phyloP scores from a whole-genome alignment of 1,284 basidiomycete genomes.

The Rhizoctonia solani region DNA sequence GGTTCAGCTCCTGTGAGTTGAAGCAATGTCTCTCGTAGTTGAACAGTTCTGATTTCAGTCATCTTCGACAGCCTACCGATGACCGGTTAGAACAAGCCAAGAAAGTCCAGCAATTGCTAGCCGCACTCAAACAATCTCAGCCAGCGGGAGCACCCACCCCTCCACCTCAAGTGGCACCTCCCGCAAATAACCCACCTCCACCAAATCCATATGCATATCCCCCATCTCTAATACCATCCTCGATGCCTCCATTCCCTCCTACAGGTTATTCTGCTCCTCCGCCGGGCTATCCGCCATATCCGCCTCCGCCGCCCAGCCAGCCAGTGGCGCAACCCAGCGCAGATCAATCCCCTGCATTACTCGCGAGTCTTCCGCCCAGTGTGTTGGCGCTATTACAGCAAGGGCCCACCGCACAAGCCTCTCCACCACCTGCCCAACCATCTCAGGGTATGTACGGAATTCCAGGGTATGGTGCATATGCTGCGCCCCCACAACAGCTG shows the following conservation, averaged over 20 bases:
- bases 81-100: slow-evolving; percentile 80
- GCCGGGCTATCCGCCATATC: slow-evolving; percentile 30
- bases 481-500: neutral
- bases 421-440: slow-evolving; percentile 43
- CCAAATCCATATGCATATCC: slow-evolving; percentile 30
- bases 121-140: slow-evolving; percentile 42
- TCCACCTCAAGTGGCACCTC: slow-evolving; percentile 48
- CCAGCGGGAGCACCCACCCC: slow-evolving; percentile 77
- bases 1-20: slow-evolving; percentile 24
- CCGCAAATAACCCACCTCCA: slow-evolving; percentile 3
- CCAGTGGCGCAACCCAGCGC: slow-evolving; percentile 23
- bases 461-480: slow-evolving; percentile 8
- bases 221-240: neutral
- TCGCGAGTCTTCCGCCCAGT: slow-evolving; percentile 60
- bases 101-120: slow-evolving; percentile 66
- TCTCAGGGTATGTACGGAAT: slow-evolving; percentile 12
- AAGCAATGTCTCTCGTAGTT: neutral
- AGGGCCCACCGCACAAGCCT: slow-evolving; percentile 50
- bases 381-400: slow-evolving; percentile 65
- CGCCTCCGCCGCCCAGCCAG: slow-evolving; percentile 45
- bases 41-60: neutral
- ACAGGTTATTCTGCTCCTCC: slow-evolving; percentile 32
- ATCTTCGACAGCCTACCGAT: slow-evolving; percentile 50
- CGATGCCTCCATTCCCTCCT: slow-evolving; percentile 31
- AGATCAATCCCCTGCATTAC: slow-evolving; percentile 6